These are phyloP conservation scores for Penicillium ochrochloron DNA, from an alignment of 495 filamentous ascomycete species.

Conservation along the genomic window DNA sequence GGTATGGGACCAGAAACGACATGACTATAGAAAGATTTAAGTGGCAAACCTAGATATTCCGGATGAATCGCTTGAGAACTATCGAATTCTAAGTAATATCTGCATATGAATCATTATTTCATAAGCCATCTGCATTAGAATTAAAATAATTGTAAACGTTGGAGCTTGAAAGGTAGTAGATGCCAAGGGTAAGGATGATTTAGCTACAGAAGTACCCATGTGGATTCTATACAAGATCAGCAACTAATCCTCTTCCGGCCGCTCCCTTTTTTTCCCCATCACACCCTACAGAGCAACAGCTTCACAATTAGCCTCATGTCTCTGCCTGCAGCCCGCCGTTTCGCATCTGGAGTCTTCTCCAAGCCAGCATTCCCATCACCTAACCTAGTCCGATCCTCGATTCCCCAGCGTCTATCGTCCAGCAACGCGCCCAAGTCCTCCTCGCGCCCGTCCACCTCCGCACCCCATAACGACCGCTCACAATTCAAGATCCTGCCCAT, in stretches of 20 bases:
- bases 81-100: too few species aligned
- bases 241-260: constrained; percentile 2
- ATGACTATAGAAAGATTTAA: too few species aligned
- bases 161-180: neutral
- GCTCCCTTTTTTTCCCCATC: neutral
- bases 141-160: too few species aligned
- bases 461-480: constrained; percentile 41
- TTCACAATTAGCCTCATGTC: neutral
- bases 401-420: constrained; percentile 30
- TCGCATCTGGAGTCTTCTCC: constrained; percentile 17
- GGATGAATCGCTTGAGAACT: too few species aligned
- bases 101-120: too few species aligned
- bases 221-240: neutral
- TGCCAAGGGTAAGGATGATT: neutral
- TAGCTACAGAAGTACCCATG: neutral
- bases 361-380: constrained; percentile 14
- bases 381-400: constrained; percentile 21
- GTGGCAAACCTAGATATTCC: too few species aligned
- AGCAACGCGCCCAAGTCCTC: constrained; percentile 15
- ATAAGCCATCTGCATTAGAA: too few species aligned
- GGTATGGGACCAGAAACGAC: too few species aligned
- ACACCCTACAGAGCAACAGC: neutral
- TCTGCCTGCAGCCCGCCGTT: neutral
- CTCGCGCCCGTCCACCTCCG: constrained; percentile 29
- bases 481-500: constrained; percentile 70